A percentile compares a stretch with the other conserved stretches of the same genome.
Conservation (phyloP, 202 grass and related monocot species). For the Musa balbisiana region DNA sequence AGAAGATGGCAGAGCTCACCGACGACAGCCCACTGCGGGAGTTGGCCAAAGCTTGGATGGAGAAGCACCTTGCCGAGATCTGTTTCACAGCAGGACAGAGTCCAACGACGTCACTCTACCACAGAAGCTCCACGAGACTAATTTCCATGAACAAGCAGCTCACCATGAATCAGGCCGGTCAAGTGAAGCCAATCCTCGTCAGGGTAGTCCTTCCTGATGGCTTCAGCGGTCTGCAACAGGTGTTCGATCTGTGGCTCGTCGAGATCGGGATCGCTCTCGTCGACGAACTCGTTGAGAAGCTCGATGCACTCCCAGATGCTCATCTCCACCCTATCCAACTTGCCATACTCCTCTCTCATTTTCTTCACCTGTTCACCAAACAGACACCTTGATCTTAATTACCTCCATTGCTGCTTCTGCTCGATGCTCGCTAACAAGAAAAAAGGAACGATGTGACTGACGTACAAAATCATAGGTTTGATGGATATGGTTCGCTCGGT, state of each 20-base stretch:
- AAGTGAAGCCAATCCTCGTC: conserved; percentile 21
- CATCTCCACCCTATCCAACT: conserved; percentile 19
- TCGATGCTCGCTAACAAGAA: too few relatives aligned
- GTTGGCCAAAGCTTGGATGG: conserved; percentile 1
- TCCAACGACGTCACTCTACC: not conserved
- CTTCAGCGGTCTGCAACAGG: conserved; percentile 21
- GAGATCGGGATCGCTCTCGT: conserved; percentile 18
- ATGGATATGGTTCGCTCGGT: not conserved
- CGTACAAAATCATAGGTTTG: conserved; percentile 21
- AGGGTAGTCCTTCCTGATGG: conserved; percentile 15
- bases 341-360: conserved; percentile 10
- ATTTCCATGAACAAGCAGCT: too few relatives aligned
- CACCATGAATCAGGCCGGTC: conserved; percentile 18
- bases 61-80: conserved; percentile 10
- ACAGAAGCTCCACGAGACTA: not conserved
- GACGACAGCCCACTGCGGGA: conserved; percentile 10
- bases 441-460: not conserved
- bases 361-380: conserved; percentile 1
- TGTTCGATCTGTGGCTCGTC: conserved; percentile 16
- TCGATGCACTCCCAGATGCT: conserved; percentile 22
- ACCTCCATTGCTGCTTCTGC: not conserved
- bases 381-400: not conserved
- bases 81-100: not conserved
- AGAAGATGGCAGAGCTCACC: not conserved
- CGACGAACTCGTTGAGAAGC: conserved; percentile 9